Evolutionary conservation across 208 protist genomes (phyloP), one percentile per base, ranked within the genome.

Genomic region (Crithidia brevicula): DNA sequence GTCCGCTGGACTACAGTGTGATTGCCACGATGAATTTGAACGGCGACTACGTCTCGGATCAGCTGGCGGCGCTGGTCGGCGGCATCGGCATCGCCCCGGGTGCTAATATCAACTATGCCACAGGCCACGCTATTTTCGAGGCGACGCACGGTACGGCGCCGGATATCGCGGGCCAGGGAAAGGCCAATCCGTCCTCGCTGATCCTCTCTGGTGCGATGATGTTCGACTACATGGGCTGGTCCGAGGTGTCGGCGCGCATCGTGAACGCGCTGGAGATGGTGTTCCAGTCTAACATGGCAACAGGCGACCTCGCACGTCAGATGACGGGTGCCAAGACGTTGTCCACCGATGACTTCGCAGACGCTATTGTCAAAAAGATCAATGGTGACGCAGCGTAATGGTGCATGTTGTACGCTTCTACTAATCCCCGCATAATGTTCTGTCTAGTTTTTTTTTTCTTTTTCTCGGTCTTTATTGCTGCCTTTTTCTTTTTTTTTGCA

Each of bases 1-100:
- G 59, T 25, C 76, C 81, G 31, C 40, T 59, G 7, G 68, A 80
- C 63, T 86, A 86, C 51, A 77, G 64, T 38, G 81, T 86, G 23
- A 58, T 86, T 16, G 81, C 81, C 16, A 86, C 81, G 5, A 63
- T 82, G 66, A 86, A 86, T 59, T 42, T 86, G 16, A 86, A 86
- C 49, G 81, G 81, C 42, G 81, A 86, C 43, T 86, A 88, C 67
- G 51, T 92, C 33, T 85, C 75, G 4, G 86, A 92, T 49, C 59
- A 79, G 58, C 75, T 82, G n/a, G 82, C 86, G 2, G 86, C 81
- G 43, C 76, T 88, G 36, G 80, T 92, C n/a, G 86, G 86, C 28
- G 86, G 86, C 46, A 87, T 92, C 20, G 86, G 86, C 46, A 83
- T 92, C 25, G 71, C 86, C 0, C 86, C 86, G 1, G 79, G 76